These are phyloP conservation scores for Cladosporium sp. DNA, from an alignment of 2,329 filamentous ascomycete species.

Conservation along the genomic window DNA sequence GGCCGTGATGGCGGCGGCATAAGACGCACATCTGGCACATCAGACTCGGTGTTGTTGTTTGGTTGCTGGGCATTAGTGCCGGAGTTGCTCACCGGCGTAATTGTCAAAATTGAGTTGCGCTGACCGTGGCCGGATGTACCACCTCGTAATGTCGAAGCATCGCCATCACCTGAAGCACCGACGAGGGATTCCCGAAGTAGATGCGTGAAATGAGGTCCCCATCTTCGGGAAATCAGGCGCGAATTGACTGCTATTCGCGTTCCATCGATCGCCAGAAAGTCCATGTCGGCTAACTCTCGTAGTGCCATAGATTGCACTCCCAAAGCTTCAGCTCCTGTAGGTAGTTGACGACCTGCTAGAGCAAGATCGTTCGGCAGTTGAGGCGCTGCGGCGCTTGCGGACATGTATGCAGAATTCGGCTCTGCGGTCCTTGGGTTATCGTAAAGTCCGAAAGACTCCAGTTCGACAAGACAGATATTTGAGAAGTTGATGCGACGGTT, in stretches of 20 bases:
- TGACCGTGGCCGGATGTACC: slow-evolving; percentile 52
- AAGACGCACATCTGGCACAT: slow-evolving; percentile 55
- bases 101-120: slow-evolving; percentile 81
- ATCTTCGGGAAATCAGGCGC: slow-evolving; percentile 78
- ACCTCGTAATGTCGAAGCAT: slow-evolving; percentile 73
- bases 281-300: slow-evolving; percentile 93
- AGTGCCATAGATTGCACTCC: slow-evolving; percentile 77
- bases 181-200: slow-evolving; percentile 73
- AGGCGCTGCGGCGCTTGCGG: slow-evolving; percentile 66
- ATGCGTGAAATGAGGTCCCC: slow-evolving; percentile 95
- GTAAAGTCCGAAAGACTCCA: slow-evolving; percentile 95
- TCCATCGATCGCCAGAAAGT: slow-evolving; percentile 86
- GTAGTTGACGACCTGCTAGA: slow-evolving; percentile 74
- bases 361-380: slow-evolving; percentile 46
- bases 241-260: slow-evolving; percentile 94
- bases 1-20: slow-evolving; percentile 66
- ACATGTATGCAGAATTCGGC: slow-evolving; percentile 80
- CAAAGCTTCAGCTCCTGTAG: slow-evolving; percentile 77
- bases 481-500: slow-evolving; percentile 96
- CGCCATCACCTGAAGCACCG: slow-evolving; percentile 67
- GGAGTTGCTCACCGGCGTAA: slow-evolving; percentile 62
- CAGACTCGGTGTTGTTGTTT: slow-evolving; percentile 46
- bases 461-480: slow-evolving; percentile 93
- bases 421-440: slow-evolving; percentile 83
- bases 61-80: slow-evolving; percentile 41